Conservation (phyloP, 305 asterid genomes). For the Fraxinus greggii region DNA sequence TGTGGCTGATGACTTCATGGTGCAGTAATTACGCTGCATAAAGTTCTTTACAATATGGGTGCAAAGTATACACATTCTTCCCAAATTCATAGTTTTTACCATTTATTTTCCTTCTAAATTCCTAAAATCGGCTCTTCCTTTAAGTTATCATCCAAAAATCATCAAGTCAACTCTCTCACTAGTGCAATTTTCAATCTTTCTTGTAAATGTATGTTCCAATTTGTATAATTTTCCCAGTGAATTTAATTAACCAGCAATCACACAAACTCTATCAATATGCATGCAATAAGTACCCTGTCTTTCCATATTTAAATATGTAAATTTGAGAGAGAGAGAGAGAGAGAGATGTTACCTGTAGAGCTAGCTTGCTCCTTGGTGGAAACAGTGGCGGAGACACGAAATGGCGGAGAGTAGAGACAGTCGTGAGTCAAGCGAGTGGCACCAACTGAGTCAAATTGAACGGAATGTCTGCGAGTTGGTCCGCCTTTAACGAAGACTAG, state of each 20-base stretch:
- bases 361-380: slow-evolving; percentile 22
- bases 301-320: not conserved
- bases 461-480: not conserved
- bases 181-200: slow-evolving; percentile 1
- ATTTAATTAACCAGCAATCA: not conserved
- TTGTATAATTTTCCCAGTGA: not conserved
- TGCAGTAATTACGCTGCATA: not conserved
- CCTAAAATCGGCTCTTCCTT: not conserved
- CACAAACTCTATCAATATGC: not conserved
- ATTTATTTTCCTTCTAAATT: not conserved
- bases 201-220: not conserved
- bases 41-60: not conserved
- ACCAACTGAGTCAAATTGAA: slow-evolving; percentile 19
- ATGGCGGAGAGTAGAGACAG: slow-evolving; percentile 6
- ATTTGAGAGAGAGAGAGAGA: not conserved
- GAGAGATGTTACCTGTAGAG: slow-evolving; percentile 26
- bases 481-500: slow-evolving; percentile 7
- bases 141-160: not conserved
- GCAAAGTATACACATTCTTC: not conserved
- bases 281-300: not conserved
- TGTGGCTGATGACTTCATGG: not conserved
- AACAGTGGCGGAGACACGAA: slow-evolving; percentile 22
- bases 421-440: not conserved
- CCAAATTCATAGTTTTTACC: not conserved
- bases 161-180: not conserved